These are phyloP conservation scores for Helminthosporium solani DNA, from an alignment of 2,329 filamentous ascomycete species.

Conservation along the genomic window DNA sequence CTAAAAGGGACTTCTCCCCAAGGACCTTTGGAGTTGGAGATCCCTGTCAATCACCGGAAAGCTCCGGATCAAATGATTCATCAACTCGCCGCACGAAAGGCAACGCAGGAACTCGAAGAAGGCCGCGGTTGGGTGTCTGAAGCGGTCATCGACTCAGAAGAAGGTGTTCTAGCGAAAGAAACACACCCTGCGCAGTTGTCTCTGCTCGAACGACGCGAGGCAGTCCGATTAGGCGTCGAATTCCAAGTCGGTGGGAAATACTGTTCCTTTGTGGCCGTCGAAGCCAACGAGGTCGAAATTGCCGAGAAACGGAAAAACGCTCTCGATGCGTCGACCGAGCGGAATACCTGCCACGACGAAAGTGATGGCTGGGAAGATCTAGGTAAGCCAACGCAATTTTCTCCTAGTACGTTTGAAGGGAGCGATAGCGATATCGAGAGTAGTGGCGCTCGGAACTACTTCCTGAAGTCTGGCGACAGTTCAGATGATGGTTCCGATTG, in stretches of 20 bases:
- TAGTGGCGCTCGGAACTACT: neutral
- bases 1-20: constrained; percentile 57
- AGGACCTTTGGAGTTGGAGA: constrained; percentile 61
- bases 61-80: constrained; percentile 59
- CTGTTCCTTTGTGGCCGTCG: constrained; percentile 69
- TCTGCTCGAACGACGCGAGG: constrained; percentile 62
- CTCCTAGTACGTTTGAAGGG: neutral
- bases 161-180: constrained; percentile 36
- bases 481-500: neutral
- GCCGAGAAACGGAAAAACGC: constrained; percentile 13
- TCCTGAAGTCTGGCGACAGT: neutral
- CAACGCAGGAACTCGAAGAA: constrained; percentile 67
- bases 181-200: constrained; percentile 49
- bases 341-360: neutral
- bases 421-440: neutral
- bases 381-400: neutral
- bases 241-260: constrained; percentile 67
- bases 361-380: constrained; percentile 10
- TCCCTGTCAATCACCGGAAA: constrained; percentile 56
- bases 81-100: constrained; percentile 66
- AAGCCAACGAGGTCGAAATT: constrained; percentile 42
- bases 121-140: constrained; percentile 59
- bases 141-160: constrained; percentile 38
- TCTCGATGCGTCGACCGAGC: constrained; percentile 4
- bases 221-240: constrained; percentile 62